Evolutionary conservation across 1,284 basidiomycete genomes (phyloP).

Genomic region (Tilletia indica): DNA sequence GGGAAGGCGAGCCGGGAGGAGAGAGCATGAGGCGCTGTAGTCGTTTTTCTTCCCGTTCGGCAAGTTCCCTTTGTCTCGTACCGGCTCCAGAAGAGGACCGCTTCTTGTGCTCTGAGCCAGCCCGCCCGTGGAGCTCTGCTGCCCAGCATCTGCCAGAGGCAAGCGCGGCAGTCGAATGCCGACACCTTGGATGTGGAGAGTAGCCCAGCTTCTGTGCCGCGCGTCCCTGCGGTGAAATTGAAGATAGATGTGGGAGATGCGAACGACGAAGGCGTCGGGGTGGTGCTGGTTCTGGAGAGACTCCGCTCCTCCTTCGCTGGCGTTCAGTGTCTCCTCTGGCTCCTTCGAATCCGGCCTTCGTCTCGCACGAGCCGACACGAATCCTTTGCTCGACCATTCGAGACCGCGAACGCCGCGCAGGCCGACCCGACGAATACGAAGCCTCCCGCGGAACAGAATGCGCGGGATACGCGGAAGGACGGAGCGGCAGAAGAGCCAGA

Average conservation of each 20-base stretch:
- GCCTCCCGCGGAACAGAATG: conserved; percentile 39
- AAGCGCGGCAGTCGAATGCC: conserved; percentile 33
- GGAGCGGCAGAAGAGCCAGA: conserved; percentile 42
- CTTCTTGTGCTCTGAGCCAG: neutral
- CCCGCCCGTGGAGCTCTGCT: neutral
- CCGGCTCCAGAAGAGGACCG: neutral
- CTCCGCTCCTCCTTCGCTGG: conserved; percentile 7
- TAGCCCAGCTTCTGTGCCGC: conserved; percentile 26
- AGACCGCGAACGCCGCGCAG: conserved; percentile 44
- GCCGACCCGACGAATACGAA: conserved; percentile 37
- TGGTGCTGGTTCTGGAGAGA: neutral
- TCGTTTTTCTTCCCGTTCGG: conserved; percentile 62
- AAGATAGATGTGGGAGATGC: conserved; percentile 35
- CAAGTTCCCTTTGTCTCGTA: conserved; percentile 77
- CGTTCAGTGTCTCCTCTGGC: neutral
- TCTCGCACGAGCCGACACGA: conserved; percentile 21
- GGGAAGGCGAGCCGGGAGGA: neutral
- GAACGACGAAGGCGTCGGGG: conserved; percentile 33
- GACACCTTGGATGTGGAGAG: conserved; percentile 42
- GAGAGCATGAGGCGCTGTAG: conserved; percentile 13
- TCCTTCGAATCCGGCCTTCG: neutral
- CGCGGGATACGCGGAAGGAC: conserved; percentile 42
- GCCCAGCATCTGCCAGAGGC: neutral
- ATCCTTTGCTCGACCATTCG: conserved; percentile 44
- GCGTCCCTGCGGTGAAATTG: conserved; percentile 24